Conservation (phyloP, 495 filamentous ascomycete genomes). For the Penicillium coprophilum region DNA sequence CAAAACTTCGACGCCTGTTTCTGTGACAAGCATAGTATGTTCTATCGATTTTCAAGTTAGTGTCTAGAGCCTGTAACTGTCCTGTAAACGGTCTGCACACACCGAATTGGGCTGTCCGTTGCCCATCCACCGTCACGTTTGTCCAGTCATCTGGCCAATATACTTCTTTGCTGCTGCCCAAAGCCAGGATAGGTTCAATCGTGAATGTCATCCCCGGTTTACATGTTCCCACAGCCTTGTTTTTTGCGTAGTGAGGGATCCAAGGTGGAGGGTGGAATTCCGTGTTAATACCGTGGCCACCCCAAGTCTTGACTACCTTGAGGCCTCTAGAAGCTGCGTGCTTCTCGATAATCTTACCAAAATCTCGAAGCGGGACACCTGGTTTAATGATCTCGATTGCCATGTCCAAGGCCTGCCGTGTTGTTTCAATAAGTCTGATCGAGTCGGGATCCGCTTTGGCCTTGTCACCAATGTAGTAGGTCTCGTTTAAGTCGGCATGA, state of each 20-base stretch:
- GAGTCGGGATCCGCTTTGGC: constrained; percentile 64
- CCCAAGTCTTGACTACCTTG: constrained; percentile 65
- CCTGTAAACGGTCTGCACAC: constrained; percentile 11
- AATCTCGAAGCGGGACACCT: constrained; percentile 66
- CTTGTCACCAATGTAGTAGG: constrained; percentile 69
- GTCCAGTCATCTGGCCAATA: constrained; percentile 79
- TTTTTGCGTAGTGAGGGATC: constrained; percentile 71
- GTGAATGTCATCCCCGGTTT: constrained; percentile 75
- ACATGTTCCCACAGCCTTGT: constrained; percentile 67
- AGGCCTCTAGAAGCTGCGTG: constrained; percentile 62
- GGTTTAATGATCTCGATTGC: constrained; percentile 69
- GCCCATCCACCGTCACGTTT: constrained; percentile 65
- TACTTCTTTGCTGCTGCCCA: constrained; percentile 62
- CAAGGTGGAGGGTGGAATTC: constrained; percentile 70
- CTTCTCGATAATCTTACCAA: constrained; percentile 67
- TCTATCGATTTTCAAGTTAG: constrained; percentile 42
- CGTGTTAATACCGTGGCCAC: constrained; percentile 69
- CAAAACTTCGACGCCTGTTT: constrained; percentile 81
- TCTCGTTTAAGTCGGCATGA: constrained; percentile 72
- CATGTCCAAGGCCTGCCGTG: constrained; percentile 63
- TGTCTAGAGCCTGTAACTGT: not conserved
- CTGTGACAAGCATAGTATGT: constrained; percentile 84
- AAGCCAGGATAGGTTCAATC: constrained; percentile 70
- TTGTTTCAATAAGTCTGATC: constrained; percentile 64
- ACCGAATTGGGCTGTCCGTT: constrained; percentile 67